phyloP scores from a whole-genome alignment of 192 early-diverging fungal species.

The Umbelopsis ramanniana region DNA sequence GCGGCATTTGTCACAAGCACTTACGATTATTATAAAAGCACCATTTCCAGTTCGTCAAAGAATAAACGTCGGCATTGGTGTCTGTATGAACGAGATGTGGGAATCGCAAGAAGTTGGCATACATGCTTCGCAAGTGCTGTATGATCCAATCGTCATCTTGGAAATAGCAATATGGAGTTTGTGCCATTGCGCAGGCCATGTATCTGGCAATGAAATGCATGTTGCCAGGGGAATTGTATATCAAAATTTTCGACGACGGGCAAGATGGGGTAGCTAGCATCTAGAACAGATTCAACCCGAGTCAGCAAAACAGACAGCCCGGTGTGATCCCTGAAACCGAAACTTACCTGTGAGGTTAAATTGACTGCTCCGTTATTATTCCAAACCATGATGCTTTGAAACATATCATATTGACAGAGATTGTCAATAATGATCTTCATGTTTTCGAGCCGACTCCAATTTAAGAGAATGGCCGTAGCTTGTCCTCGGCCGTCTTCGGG shows the following conservation, averaged over 20 bases:
- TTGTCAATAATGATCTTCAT: constrained; percentile 51
- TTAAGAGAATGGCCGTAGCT: constrained; percentile 50
- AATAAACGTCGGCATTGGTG: constrained; percentile 49
- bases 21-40: constrained; percentile 62
- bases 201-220: constrained; percentile 59
- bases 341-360: constrained; percentile 48
- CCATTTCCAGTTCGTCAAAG: constrained; percentile 56
- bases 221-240: constrained; percentile 53
- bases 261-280: constrained; percentile 45
- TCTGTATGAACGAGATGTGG: constrained; percentile 59
- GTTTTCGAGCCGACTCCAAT: constrained; percentile 36
- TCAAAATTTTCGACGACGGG: constrained; percentile 40
- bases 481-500: constrained; percentile 52
- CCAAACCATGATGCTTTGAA: constrained; percentile 60
- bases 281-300: constrained; percentile 16
- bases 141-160: constrained; percentile 59
- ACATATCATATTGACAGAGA: constrained; percentile 60
- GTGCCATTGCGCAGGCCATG: constrained; percentile 57
- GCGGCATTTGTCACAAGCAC: neutral
- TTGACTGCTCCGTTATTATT: constrained; percentile 53
- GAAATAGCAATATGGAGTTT: constrained; percentile 62
- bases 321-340: neutral
- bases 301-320: no score
- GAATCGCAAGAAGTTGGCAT: constrained; percentile 60
- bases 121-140: constrained; percentile 50